Conservation (phyloP, 768 basidiomycete species). For the Psilocybe azurescens region DNA sequence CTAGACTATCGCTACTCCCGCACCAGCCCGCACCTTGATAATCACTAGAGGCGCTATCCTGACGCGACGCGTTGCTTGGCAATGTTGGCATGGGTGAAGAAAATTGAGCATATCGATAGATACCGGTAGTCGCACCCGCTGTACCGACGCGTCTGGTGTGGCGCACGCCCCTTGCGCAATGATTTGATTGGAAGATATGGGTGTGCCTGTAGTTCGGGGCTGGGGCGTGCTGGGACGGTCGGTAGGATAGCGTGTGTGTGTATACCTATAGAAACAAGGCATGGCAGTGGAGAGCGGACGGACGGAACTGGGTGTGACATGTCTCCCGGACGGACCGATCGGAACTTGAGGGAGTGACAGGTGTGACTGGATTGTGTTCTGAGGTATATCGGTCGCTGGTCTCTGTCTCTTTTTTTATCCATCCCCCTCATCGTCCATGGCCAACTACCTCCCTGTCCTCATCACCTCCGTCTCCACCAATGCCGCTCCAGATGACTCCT, state of each 20-base stretch:
- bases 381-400: slow-evolving; percentile 4
- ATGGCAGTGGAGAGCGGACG: slow-evolving; percentile 7
- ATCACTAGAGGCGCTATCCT: background rate
- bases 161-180: background rate
- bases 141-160: slow-evolving; percentile 2
- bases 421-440: slow-evolving; percentile 42
- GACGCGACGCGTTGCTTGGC: background rate
- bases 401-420: slow-evolving; percentile 11
- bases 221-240: background rate
- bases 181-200: background rate
- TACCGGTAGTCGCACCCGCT: background rate
- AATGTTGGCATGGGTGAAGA: background rate
- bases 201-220: background rate
- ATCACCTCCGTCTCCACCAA: slow-evolving; percentile 67
- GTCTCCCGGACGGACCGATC: slow-evolving; percentile 22
- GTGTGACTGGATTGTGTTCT: background rate
- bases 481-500: slow-evolving; percentile 73
- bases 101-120: background rate
- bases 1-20: no score
- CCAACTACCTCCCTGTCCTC: slow-evolving; percentile 73
- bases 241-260: no score
- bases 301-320: slow-evolving; percentile 25
- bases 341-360: slow-evolving; percentile 8
- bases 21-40: no score
- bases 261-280: no score